phyloP scores from a whole-genome alignment of 164 flowering plant species.

The Euptelea pleiosperma region DNA sequence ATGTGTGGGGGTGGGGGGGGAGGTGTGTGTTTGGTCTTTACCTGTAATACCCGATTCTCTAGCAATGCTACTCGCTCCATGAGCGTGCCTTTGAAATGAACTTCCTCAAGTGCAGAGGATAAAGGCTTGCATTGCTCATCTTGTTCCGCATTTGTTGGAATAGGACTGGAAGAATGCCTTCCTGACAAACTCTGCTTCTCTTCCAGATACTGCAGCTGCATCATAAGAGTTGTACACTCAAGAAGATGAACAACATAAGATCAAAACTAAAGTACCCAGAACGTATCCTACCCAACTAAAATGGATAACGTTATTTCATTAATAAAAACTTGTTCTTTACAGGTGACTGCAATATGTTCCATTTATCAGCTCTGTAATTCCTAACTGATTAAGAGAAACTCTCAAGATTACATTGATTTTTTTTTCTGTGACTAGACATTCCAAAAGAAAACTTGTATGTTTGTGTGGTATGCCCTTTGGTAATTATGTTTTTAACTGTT shows the following conservation, averaged over 20 bases:
- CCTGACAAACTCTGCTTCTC: constrained; percentile 32
- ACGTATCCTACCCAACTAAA: background rate
- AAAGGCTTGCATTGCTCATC: constrained; percentile 32
- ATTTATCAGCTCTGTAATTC: too few species aligned
- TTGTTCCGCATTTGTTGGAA: background rate
- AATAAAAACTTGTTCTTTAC: too few species aligned
- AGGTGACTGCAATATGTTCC: too few species aligned
- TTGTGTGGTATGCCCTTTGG: too few species aligned
- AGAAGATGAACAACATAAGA: background rate
- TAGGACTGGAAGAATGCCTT: constrained; percentile 14
- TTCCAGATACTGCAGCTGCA: constrained; percentile 46
- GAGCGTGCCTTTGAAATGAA: constrained; percentile 48
- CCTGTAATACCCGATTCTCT: constrained; percentile 48
- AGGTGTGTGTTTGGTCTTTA: constrained; percentile 14
- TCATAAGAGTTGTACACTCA: background rate
- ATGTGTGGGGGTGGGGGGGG: too few species aligned
- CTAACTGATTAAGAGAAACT: too few species aligned
- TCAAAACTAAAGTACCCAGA: background rate
- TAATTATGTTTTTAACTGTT: too few species aligned
- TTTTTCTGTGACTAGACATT: too few species aligned
- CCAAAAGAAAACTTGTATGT: too few species aligned
- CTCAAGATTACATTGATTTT: too few species aligned
- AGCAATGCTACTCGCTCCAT: constrained; percentile 41
- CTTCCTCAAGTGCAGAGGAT: constrained; percentile 48
- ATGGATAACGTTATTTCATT: background rate